A percentile compares a stretch with the other conserved stretches of the same genome.
phyloP scores from a whole-genome alignment of 805 yeast genomes.

The Wickerhamiella galacta region DNA sequence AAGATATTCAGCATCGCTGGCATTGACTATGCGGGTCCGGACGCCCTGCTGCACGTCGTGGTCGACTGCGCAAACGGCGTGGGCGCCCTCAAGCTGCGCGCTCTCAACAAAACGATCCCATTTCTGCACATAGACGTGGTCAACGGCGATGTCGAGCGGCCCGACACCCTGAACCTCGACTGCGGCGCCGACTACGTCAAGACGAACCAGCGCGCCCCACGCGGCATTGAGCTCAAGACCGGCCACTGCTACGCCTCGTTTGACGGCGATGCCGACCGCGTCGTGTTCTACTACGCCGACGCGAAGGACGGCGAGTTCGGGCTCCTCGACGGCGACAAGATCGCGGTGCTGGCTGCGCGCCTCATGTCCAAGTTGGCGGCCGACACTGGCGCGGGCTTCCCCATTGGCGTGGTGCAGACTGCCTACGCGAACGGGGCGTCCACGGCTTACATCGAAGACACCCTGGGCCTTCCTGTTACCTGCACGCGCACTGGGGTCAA shows the following conservation, averaged over 20 bases:
- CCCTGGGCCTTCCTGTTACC: constrained; percentile 55
- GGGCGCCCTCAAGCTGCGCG: constrained; percentile 60
- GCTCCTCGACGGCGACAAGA: constrained; percentile 78
- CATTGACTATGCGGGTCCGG: constrained; percentile 14
- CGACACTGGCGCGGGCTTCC: constrained; percentile 27
- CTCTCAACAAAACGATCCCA: too few species aligned
- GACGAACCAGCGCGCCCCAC: constrained; percentile 67
- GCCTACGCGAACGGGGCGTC: constrained; percentile 96
- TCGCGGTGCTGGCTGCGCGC: constrained; percentile 67
- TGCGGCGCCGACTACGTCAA: constrained; percentile 97
- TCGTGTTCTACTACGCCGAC: constrained; percentile 44
- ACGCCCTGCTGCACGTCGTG: constrained; percentile 28
- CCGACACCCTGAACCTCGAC: constrained; percentile 46
- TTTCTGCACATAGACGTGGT: constrained; percentile 27
- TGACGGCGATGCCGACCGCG: constrained; percentile 96
- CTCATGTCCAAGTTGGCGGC: constrained; percentile 35
- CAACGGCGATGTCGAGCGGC: constrained; percentile 38
- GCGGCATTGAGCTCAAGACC: constrained; percentile 32
- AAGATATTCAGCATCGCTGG: constrained; percentile 23
- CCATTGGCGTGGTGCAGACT: constrained; percentile 83
- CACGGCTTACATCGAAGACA: constrained; percentile 47
- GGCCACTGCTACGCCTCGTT: constrained; percentile 56
- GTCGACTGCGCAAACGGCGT: constrained; percentile 96
- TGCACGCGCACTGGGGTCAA: constrained; percentile 95
- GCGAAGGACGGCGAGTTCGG: constrained; percentile 21